A percentile compares a stretch with the other conserved stretches of the same genome.
phyloP scores from a whole-genome alignment of 108 stramenopile genomes.

The Mediolabrus comicus region DNA sequence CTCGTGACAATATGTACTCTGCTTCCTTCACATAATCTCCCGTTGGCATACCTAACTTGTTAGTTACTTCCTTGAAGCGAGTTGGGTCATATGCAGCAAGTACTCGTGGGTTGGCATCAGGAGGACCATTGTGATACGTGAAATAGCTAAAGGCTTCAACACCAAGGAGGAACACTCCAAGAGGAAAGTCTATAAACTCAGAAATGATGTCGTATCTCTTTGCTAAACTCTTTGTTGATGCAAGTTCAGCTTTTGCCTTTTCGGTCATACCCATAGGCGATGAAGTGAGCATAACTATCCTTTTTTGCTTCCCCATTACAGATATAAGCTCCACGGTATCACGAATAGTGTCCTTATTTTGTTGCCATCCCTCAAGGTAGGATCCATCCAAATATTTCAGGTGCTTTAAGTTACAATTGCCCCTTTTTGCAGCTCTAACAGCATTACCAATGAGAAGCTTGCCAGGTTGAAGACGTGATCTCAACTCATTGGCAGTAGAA shows the following conservation, averaged over 20 bases:
- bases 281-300: conserved; percentile 24
- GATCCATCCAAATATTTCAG: conserved; percentile 42
- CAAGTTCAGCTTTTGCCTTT: neutral
- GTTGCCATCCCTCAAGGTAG: conserved; percentile 34
- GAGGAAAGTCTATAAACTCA: conserved; percentile 19
- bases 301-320: conserved; percentile 9
- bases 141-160: conserved; percentile 36
- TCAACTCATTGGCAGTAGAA: conserved; percentile 24
- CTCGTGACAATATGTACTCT: neutral
- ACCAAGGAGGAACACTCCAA: conserved; percentile 29
- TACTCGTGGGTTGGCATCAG: conserved; percentile 1
- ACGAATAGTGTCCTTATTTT: neutral
- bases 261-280: conserved; percentile 6
- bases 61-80: conserved; percentile 10
- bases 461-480: conserved; percentile 25
- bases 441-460: conserved; percentile 40
- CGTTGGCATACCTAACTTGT: conserved; percentile 16
- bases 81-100: neutral
- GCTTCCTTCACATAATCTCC: conserved; percentile 9
- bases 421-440: conserved; percentile 6
- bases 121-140: conserved; percentile 19
- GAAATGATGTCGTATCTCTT: conserved; percentile 24
- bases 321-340: conserved; percentile 29
- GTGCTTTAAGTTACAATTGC: conserved; percentile 14
- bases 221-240: conserved; percentile 5